Evolutionary conservation across 331 rosid genomes (phyloP).

Genomic region (Quercus phellos): DNA sequence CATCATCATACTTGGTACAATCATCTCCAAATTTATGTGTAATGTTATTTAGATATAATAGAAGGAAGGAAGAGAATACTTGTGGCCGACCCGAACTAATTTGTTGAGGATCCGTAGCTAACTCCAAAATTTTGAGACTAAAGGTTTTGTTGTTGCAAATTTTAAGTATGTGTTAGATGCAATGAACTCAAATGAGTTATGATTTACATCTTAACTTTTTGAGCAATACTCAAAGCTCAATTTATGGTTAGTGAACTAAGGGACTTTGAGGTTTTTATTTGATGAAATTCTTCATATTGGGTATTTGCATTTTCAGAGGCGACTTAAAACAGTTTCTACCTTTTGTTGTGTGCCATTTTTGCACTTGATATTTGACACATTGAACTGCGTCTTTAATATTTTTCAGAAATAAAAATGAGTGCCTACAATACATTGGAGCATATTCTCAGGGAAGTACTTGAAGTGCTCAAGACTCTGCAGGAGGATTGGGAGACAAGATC

Average conservation of each 20-base stretch:
- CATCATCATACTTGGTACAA: neutral
- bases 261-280: slow-evolving; percentile 16
- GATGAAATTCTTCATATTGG: slow-evolving; percentile 10
- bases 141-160: too few species aligned
- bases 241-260: slow-evolving; percentile 21
- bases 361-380: slow-evolving; percentile 7
- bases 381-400: slow-evolving; percentile 1
- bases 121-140: too few species aligned
- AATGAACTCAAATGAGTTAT: neutral
- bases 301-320: slow-evolving; percentile 3
- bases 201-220: slow-evolving; percentile 10
- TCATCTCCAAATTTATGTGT: neutral
- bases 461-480: slow-evolving; percentile 38
- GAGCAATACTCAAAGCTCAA: slow-evolving; percentile 19
- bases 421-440: slow-evolving; percentile 31
- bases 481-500: slow-evolving; percentile 52
- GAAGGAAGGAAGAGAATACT: too few species aligned
- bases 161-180: neutral
- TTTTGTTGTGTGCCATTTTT: slow-evolving; percentile 18
- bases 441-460: slow-evolving; percentile 44
- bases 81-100: too few species aligned
- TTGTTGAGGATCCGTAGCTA: too few species aligned
- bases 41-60: neutral
- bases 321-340: neutral
- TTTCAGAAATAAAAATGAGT: slow-evolving; percentile 39